Evolutionary conservation across 176 grass and related monocot genomes (phyloP), one percentile per base, ranked within the genome.

Genomic region (Aechmea fasciata): DNA sequence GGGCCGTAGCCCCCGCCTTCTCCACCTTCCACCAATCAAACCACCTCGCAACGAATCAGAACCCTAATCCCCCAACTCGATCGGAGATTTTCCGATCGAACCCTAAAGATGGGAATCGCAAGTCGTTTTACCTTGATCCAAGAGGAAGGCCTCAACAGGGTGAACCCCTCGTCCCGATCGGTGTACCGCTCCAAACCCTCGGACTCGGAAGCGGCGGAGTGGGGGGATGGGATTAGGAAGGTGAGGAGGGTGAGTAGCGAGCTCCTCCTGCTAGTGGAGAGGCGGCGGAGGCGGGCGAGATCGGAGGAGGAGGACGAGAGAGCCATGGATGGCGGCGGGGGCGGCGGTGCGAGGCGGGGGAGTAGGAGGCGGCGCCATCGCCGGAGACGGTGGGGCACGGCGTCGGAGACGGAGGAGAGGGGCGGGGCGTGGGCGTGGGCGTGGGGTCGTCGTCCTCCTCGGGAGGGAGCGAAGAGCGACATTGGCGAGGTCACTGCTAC

Each of bases 1-100:
- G 66, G 28, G 75, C 88, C 14, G 92, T 87, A 2, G 92, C 92
- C 17, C 92, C 92, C 0, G 88, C 88, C 72, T 96, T 91, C 78
- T 96, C 92, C 57, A 91, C 85, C 92, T 96, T 75, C 75, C 69
- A 22, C 83, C 85, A 74, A 65, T 52, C 26, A 49, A 64, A 13
- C n/a, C 14, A 11, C 11, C 22, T 2, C 22, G 9, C 2, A 47
- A 63, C 13, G 3, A 41, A 41, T 41, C 33, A 41, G 10, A 50
- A 1, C 6, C 49, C 53, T 1, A 64, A 78, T 23, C 9, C 3
- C 24, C 13, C 12, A 11, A 62, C 11, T 9, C 11, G 19, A n/a
- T 20, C 19, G 29, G 54, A 3, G 10, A 3, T 23, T 17, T 14
- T 28, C 63, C 14, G 19, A 59, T 11, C 50, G 4, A 24, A 10